Evolutionary conservation across 208 protist genomes (phyloP).

Genomic region (Trypanosoma grayi): DNA sequence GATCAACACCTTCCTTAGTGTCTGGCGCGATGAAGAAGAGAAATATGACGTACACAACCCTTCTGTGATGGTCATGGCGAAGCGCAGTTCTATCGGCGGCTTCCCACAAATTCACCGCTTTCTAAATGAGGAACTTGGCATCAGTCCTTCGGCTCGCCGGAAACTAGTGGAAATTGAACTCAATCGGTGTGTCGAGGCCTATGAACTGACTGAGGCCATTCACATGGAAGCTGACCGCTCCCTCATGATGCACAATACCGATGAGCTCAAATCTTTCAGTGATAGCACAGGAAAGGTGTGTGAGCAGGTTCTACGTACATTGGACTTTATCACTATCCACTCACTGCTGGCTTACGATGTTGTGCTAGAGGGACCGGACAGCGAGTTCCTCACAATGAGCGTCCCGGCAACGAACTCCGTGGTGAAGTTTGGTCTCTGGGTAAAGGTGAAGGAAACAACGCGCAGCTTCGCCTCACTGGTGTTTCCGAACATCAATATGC

Average conservation of each 20-base stretch:
- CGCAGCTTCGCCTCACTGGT: conserved; percentile 78
- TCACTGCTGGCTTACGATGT: conserved; percentile 80
- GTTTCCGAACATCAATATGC: conserved; percentile 75
- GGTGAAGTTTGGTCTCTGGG: conserved; percentile 89
- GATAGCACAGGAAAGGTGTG: conserved; percentile 53
- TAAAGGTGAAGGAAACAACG: conserved; percentile 85
- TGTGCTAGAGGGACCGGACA: conserved; percentile 61
- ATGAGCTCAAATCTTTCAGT: conserved; percentile 29
- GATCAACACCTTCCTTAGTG: conserved; percentile 88
- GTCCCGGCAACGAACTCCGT: conserved; percentile 49
- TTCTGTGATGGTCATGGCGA: conserved; percentile 35
- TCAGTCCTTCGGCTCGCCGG: conserved; percentile 38
- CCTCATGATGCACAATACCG: conserved; percentile 4
- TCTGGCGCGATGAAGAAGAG: conserved; percentile 64
- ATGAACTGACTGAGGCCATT: conserved; percentile 68
- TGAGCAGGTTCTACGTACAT: conserved; percentile 50
- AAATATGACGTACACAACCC: conserved; percentile 27
- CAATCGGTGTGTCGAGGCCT: conserved; percentile 63
- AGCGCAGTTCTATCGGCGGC: neutral
- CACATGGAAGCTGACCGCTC: conserved; percentile 49
- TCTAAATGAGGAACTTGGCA: conserved; percentile 47
- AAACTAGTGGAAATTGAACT: conserved; percentile 59
- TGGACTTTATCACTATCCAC: conserved; percentile 79
- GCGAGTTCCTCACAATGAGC: conserved; percentile 67
- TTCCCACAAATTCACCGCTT: conserved; percentile 3